Percentiles rank a stretch among this genome's conserved stretches.
These are phyloP conservation scores for Biancaea sappan DNA, from an alignment of 306 rosid species.

Conservation along the genomic window DNA sequence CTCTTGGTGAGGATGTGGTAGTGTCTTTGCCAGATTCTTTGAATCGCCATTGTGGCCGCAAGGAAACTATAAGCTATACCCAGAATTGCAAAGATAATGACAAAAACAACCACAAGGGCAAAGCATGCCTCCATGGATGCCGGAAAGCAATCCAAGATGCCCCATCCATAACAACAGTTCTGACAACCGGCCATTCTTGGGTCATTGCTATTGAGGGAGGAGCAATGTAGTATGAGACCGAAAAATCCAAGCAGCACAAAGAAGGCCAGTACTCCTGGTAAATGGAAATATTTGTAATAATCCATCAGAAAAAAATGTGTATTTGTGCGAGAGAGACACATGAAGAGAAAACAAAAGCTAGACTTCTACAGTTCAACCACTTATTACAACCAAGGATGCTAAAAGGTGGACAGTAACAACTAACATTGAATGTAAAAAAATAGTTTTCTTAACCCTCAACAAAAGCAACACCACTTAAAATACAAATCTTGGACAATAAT, in stretches of 20 bases:
- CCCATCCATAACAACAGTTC: conserved; percentile 99
- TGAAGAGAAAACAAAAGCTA: conserved; percentile 7
- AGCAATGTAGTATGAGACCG: conserved; percentile 93
- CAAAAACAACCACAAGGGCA: conserved; percentile 87
- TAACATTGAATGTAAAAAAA: not conserved
- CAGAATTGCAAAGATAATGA: conserved; percentile 94
- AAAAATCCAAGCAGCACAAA: conserved; percentile 96
- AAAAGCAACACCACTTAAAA: not conserved
- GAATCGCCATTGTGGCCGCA: conserved; percentile 95
- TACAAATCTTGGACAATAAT: not conserved
- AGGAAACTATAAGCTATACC: conserved; percentile 98
- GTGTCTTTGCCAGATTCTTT: conserved; percentile 99
- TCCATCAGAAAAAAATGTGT: not conserved
- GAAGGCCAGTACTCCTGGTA: conserved; percentile 89
- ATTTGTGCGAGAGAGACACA: not conserved
- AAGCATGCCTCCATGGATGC: conserved; percentile 99
- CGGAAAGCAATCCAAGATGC: conserved; percentile 97
- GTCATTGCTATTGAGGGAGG: conserved; percentile 81
- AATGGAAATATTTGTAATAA: conserved; percentile 5
- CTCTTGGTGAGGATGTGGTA: conserved; percentile 97
- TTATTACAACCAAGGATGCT: conserved; percentile 7
- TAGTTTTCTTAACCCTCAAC: not conserved
- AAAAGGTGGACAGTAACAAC: not conserved
- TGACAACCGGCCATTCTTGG: conserved; percentile 98
- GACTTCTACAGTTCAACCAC: conserved; percentile 25